phyloP scores from a whole-genome alignment of 1,139 yeast species.

The Taiozyma sp. region DNA sequence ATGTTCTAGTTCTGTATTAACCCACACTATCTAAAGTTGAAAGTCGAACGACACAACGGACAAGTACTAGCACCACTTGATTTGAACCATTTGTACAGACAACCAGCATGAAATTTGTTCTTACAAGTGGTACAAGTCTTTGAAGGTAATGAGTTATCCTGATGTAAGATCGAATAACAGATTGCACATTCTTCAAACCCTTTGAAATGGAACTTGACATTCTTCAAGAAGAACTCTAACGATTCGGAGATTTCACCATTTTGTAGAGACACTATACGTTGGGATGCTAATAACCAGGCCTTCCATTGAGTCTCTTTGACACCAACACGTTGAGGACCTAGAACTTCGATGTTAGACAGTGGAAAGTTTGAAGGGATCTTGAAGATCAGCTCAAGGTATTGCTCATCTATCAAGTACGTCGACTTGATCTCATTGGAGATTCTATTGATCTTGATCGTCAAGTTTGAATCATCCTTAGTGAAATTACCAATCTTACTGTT shows the following conservation, averaged over 20 bases:
- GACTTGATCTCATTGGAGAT: slow-evolving; percentile 68
- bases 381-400: slow-evolving; percentile 74
- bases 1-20: neutral
- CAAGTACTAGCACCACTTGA: slow-evolving; percentile 89
- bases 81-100: slow-evolving; percentile 96
- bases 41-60: slow-evolving; percentile 71
- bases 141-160: slow-evolving; percentile 83
- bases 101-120: slow-evolving; percentile 94
- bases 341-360: slow-evolving; percentile 62
- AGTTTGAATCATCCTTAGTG: slow-evolving; percentile 42
- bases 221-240: slow-evolving; percentile 72
- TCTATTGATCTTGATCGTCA: slow-evolving; percentile 57
- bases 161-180: slow-evolving; percentile 84
- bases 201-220: slow-evolving; percentile 76
- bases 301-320: slow-evolving; percentile 92
- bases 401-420: slow-evolving; percentile 79
- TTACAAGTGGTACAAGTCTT: slow-evolving; percentile 86
- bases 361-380: slow-evolving; percentile 72
- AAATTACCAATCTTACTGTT: slow-evolving; percentile 35
- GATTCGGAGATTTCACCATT: slow-evolving; percentile 84
- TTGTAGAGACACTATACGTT: slow-evolving; percentile 61
- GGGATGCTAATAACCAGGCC: slow-evolving; percentile 91
- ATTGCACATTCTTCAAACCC: slow-evolving; percentile 97
- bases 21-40: slow-evolving; percentile 17
- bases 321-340: slow-evolving; percentile 78